Evolutionary conservation across 1,284 basidiomycete genomes (phyloP), one percentile per base, ranked within the genome.

Genomic region (Moesziomyces antarcticus): DNA sequence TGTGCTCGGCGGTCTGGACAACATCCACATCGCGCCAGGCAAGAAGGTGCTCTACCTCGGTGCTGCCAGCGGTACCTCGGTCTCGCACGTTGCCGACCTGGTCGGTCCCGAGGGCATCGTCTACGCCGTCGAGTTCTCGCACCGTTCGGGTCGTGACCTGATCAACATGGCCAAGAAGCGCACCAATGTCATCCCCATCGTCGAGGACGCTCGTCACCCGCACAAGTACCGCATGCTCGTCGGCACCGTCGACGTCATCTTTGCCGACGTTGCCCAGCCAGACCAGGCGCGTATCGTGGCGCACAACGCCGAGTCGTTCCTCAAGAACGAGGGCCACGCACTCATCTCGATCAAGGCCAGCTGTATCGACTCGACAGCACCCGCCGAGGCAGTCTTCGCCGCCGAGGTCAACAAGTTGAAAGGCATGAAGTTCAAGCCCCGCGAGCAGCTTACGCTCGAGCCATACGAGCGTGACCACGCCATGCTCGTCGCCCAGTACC

Each of bases 121-220:
- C 13, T 99, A 99, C 85, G 96, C 96, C 44, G 97, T 99, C 63
- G 96, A 99, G 86, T 99, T 99, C 87, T 98, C 95, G 4, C 89
- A 92, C 84, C 91, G 97, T 79, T 96, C 94, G 66, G 96, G 96
- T 48, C 93, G 96, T 86, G 96, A 99, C 86, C 87, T 99, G 69
- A 97, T 99, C 82, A 93, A 93, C 86, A 99, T 99, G 97, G 96
- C 97, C 55, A 98, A 99, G 88, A 98, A 98, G 87, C 90, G 97
- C 68, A 99, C 97, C 73, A 99, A 99, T 86, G 94, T 99, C 75
- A 97, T 99, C 82, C 96, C 96, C 54, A 98, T 99, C 82, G 89
- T 99, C 58, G 96, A 99, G 86, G 97, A 99, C 84, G 96, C 96
- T 35, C 93, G 96, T 94, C 77, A 93, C 97, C 79, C 79, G 8